Percentiles rank a stretch among this genome's conserved stretches.
phyloP scores from a whole-genome alignment of 23 red algal species.

The Gracilaria gracilis region DNA sequence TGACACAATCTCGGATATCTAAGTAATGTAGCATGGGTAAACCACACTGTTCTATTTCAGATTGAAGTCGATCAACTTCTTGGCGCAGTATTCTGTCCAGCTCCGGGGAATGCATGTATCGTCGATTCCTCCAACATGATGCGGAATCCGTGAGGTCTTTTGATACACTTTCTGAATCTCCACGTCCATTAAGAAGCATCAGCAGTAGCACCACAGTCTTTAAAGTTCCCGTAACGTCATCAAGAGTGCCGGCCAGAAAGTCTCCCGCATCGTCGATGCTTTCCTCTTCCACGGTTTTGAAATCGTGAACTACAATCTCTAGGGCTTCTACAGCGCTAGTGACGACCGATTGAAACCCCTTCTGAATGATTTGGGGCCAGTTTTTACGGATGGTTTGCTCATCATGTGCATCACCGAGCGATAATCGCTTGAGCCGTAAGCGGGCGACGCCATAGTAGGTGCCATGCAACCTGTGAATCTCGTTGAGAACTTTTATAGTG shows the following conservation, averaged over 20 bases:
- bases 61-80: neutral
- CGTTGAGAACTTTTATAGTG: neutral
- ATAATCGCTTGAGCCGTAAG: neutral
- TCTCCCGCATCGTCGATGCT: slow-evolving; percentile 15
- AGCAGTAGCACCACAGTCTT: slow-evolving; percentile 20
- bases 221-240: slow-evolving; percentile 1
- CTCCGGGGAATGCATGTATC: slow-evolving; percentile 12
- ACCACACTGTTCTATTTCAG: neutral
- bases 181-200: slow-evolving; percentile 1
- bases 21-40: slow-evolving; percentile 8
- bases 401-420: neutral
- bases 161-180: neutral
- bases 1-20: slow-evolving; percentile 15
- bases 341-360: neutral
- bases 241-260: slow-evolving; percentile 9
- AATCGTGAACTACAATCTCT: slow-evolving; percentile 11
- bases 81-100: neutral
- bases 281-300: neutral
- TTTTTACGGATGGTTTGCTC: neutral
- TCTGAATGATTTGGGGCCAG: neutral
- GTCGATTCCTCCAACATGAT: neutral
- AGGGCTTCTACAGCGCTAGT: neutral
- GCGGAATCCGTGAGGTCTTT: slow-evolving; percentile 5
- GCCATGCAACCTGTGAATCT: slow-evolving; percentile 17
- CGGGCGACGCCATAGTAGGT: slow-evolving; percentile 20